phyloP scores from a whole-genome alignment of 2,329 filamentous ascomycete genomes.

The Dothistroma pini region DNA sequence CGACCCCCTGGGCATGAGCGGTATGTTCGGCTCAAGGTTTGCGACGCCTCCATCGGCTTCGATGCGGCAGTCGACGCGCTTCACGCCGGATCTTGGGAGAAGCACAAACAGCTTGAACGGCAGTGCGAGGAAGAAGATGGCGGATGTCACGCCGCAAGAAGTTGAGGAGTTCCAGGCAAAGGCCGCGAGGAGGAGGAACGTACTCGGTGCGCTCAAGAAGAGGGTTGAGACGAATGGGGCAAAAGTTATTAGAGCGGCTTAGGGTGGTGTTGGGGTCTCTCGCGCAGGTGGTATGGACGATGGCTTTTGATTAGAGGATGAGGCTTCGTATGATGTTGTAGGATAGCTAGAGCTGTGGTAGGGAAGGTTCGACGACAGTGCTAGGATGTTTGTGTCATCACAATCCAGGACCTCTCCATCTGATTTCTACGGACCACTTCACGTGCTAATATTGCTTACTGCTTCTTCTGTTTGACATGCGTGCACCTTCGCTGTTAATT shows the following conservation, averaged over 20 bases:
- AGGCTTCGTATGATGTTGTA: background rate
- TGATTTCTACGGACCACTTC: no score
- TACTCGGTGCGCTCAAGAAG: conserved; percentile 38
- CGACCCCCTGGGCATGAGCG: conserved; percentile 35
- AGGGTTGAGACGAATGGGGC: conserved; percentile 31
- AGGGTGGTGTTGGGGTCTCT: background rate
- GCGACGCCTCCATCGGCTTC: conserved; percentile 28
- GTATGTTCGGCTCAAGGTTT: conserved; percentile 33
- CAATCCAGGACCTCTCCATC: no score
- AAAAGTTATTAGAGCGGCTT: conserved; percentile 16
- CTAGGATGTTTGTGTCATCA: no score
- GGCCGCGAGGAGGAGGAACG: conserved; percentile 36
- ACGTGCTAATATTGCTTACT: no score
- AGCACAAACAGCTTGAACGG: conserved; percentile 30
- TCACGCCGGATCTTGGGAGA: conserved; percentile 20
- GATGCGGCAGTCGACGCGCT: conserved; percentile 32
- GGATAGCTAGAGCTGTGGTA: no score
- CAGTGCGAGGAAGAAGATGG: conserved; percentile 36
- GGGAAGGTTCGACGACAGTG: no score
- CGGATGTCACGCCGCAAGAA: conserved; percentile 41
- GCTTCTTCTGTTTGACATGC: no score
- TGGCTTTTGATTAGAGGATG: background rate
- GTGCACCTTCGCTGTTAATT: no score
- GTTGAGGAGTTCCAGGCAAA: conserved; percentile 37
- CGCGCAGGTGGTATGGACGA: background rate